Evolutionary conservation across 495 filamentous ascomycete species (phyloP), one percentile per base, ranked within the genome.

Genomic region (Podospora pseudopauciseta): DNA sequence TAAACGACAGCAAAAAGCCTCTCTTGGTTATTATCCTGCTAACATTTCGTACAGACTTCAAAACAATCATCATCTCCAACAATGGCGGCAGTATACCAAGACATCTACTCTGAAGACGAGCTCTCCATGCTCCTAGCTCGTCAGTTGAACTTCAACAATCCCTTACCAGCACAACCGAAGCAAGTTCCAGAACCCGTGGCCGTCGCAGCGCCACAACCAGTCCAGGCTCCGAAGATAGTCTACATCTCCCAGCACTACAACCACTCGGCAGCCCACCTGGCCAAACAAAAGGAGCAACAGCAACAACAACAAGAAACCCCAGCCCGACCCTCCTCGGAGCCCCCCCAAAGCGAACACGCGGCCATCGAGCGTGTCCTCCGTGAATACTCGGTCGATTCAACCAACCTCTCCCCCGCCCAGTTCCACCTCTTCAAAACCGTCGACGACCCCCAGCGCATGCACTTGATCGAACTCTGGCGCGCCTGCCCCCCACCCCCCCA

Each of bases 181-280:
- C 78, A 84, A 20, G 73, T 73, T 28, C 74, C 76, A 67, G 75
- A 71, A 65, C 74, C 77, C 2, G 63, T 49, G 26, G 70, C 68
- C 5, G 72, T 58, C 27, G 77, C 83, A 16, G 73, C 72, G 23
- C 73, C 75, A 66, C 76, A 71, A 61, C 72, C 73, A 3, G 72
- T 72, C 23, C 65, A 73, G 9, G 72, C 74, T 9, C 68, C 72
- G 27, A 77, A 80, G 63, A 85, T 86, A 66, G 81, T 82, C 64
- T 92, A 91, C 79, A 85, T 92, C 69, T 84, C 89, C 15, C 89
- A 90, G 70, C 91, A 93, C 76, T 92, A 92, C 75, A 87, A 89
- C 71, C 91, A 93, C 74, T 91, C 89, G 2, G 39, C 39, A 11
- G 77, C 87, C 30, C 89, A 92, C 70, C 30, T 84, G 13, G 79